A percentile compares a stretch with the other conserved stretches of the same genome.
These are phyloP conservation scores for Hypoxylon intermedium DNA, from an alignment of 495 filamentous ascomycete species.

Conservation along the genomic window DNA sequence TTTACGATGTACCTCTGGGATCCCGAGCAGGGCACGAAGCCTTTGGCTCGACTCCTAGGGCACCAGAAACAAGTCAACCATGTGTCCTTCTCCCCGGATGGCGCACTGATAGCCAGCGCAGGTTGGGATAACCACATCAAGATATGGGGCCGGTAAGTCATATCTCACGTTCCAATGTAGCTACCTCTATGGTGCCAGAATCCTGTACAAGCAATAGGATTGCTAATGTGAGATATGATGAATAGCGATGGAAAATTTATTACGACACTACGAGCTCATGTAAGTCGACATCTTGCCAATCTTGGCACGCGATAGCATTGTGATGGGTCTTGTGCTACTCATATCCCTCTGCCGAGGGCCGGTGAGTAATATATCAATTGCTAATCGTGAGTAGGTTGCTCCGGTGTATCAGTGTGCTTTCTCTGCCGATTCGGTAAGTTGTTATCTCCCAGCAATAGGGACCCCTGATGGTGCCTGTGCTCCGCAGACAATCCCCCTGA, in stretches of 20 bases:
- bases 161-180: not conserved
- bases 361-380: not conserved
- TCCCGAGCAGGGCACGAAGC: constrained; percentile 77
- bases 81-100: constrained; percentile 91
- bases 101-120: constrained; percentile 81
- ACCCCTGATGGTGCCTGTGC: not conserved
- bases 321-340: not conserved
- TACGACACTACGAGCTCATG: constrained; percentile 86
- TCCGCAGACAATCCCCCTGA: not conserved
- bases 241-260: constrained; percentile 76
- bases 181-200: not conserved
- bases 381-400: constrained; percentile 59
- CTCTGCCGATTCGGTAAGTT: constrained; percentile 74
- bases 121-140: constrained; percentile 94
- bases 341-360: not conserved
- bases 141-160: constrained; percentile 75
- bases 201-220: not conserved
- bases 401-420: constrained; percentile 92
- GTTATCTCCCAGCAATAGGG: not conserved
- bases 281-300: constrained; percentile 25
- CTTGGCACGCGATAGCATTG: not conserved
- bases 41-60: constrained; percentile 83
- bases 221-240: constrained; percentile 24
- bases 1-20: constrained; percentile 98
- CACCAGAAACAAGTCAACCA: constrained; percentile 98